Conservation (phyloP, 2,329 filamentous ascomycete species). For the Paecilomyces variotii region DNA sequence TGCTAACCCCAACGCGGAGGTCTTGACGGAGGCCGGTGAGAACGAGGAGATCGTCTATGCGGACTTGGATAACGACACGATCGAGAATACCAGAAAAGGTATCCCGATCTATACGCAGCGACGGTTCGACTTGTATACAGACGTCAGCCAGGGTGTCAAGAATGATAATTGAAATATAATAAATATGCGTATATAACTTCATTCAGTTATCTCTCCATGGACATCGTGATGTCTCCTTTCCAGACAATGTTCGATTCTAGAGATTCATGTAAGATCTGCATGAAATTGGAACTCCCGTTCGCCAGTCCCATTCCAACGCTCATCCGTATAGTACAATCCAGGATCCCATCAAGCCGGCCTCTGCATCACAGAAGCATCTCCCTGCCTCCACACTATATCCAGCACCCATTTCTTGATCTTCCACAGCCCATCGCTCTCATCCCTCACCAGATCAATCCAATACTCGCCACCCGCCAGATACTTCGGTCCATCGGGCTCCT, state of each 20-base stretch:
- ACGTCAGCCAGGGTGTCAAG: conserved; percentile 60
- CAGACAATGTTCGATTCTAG: conserved; percentile 1
- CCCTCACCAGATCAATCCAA: conserved; percentile 21
- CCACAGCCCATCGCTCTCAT: conserved; percentile 21
- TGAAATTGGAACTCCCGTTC: background rate
- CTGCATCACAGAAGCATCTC: conserved; percentile 1
- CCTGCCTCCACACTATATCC: conserved; percentile 19
- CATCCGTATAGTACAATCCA: background rate
- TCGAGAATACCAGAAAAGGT: conserved; percentile 67
- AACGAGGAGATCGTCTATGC: conserved; percentile 67
- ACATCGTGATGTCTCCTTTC: background rate
- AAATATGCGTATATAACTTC: background rate
- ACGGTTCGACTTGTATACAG: conserved; percentile 90
- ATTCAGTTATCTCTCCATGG: background rate
- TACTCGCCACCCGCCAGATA: conserved; percentile 20
- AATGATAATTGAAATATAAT: conserved; percentile 26
- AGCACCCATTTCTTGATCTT: conserved; percentile 23
- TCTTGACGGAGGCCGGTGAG: conserved; percentile 74
- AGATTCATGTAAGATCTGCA: background rate
- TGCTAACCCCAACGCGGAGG: conserved; percentile 74
- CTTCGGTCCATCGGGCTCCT: conserved; percentile 14
- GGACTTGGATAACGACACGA: conserved; percentile 59
- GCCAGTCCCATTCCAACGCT: background rate
- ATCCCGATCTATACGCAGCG: conserved; percentile 81
- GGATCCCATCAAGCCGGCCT: background rate